These are phyloP conservation scores for Alternaria ethzedia DNA, from an alignment of 2,329 filamentous ascomycete genomes.

Conservation along the genomic window DNA sequence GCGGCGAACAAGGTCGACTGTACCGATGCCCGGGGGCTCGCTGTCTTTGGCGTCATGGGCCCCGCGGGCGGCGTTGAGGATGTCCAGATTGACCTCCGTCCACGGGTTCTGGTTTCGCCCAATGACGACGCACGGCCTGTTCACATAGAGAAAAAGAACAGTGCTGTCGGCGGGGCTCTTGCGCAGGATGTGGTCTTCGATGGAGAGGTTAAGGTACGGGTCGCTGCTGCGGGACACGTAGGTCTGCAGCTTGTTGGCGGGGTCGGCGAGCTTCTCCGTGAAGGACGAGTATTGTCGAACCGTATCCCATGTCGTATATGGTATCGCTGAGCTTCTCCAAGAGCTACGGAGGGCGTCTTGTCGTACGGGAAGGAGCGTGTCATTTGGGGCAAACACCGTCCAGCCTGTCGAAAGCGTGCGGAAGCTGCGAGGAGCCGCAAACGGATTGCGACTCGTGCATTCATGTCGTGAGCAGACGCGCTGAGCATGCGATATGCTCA, in stretches of 20 bases:
- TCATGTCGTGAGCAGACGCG: neutral
- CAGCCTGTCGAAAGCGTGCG: neutral
- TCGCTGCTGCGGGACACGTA: slow-evolving; percentile 64
- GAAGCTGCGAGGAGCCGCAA: neutral
- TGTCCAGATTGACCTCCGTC: slow-evolving; percentile 81
- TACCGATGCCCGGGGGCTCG: slow-evolving; percentile 51
- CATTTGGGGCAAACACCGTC: neutral
- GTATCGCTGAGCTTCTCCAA: neutral
- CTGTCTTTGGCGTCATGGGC: slow-evolving; percentile 26
- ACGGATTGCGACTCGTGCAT: neutral
- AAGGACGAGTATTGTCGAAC: slow-evolving; percentile 31
- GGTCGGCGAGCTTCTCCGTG: slow-evolving; percentile 37
- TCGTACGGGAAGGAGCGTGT: neutral
- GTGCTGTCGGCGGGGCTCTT: slow-evolving; percentile 73
- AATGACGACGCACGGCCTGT: slow-evolving; percentile 85
- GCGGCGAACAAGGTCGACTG: slow-evolving; percentile 74
- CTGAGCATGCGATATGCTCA: neutral
- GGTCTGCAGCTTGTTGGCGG: slow-evolving; percentile 50
- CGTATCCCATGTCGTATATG: neutral
- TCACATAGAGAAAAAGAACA: slow-evolving; percentile 86
- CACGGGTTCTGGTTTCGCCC: slow-evolving; percentile 98
- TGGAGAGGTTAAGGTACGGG: slow-evolving; percentile 88
- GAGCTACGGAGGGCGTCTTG: neutral
- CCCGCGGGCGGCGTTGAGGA: slow-evolving; percentile 57
- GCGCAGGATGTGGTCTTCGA: slow-evolving; percentile 88